Evolutionary conservation across 2,329 filamentous ascomycete species (phyloP).

Genomic region (Xylaria sp.): DNA sequence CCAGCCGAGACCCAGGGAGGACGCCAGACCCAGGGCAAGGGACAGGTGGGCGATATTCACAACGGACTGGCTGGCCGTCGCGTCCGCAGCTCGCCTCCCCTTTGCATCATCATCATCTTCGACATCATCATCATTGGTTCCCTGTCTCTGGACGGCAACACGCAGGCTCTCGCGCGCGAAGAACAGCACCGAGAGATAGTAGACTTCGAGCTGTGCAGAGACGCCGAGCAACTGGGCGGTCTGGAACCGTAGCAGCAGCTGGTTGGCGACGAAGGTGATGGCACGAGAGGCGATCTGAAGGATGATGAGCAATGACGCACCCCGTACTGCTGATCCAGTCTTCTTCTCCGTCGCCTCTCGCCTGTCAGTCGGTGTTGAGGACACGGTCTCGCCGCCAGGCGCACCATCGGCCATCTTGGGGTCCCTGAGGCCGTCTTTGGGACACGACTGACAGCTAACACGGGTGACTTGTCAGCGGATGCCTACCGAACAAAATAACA

Average conservation of each 20-base stretch:
- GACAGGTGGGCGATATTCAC: conserved; percentile 90
- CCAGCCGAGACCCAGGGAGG: conserved; percentile 71
- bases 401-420: conserved; percentile 8
- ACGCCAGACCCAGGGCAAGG: conserved; percentile 71
- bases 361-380: not conserved
- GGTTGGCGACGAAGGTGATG: conserved; percentile 91
- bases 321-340: conserved; percentile 63
- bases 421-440: conserved; percentile 3
- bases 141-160: conserved; percentile 87
- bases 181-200: conserved; percentile 91
- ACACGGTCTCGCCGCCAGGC: not conserved
- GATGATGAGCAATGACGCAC: conserved; percentile 85
- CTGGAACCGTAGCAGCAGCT: conserved; percentile 86
- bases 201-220: conserved; percentile 90
- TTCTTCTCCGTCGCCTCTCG: conserved; percentile 12
- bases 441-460: not conserved
- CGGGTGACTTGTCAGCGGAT: not conserved
- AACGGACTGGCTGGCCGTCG: conserved; percentile 72
- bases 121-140: conserved; percentile 31
- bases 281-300: conserved; percentile 89
- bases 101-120: not conserved
- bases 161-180: conserved; percentile 92
- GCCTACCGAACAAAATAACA: not conserved
- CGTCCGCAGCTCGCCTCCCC: conserved; percentile 36
- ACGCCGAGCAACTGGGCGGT: conserved; percentile 87